Percentiles rank a stretch among this genome's conserved stretches.
Evolutionary conservation across 352 stramenopile genomes (phyloP).

Genomic region (Phytopythium oedochilum): DNA sequence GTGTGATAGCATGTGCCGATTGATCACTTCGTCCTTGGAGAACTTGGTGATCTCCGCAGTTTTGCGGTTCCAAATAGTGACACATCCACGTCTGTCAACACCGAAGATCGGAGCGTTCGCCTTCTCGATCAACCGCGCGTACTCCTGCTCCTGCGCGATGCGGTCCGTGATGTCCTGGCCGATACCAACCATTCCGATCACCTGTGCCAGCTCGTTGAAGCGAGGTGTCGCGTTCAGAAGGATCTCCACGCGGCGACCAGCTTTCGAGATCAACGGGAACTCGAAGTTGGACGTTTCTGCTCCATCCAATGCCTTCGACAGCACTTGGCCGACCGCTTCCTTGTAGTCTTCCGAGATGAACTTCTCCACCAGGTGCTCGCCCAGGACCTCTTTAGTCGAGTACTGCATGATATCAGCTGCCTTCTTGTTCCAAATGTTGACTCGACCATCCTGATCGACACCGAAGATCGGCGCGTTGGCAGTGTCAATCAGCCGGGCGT

Average conservation of each 20-base stretch:
- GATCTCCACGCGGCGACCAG: slow-evolving; percentile 72
- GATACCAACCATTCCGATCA: slow-evolving; percentile 89
- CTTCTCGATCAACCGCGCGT: slow-evolving; percentile 47
- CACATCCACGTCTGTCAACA: slow-evolving; percentile 33
- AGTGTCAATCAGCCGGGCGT: slow-evolving; percentile 83
- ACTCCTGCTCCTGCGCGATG: slow-evolving; percentile 68
- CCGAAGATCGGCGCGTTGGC: slow-evolving; percentile 90
- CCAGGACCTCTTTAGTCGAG: slow-evolving; percentile 84
- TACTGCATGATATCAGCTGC: slow-evolving; percentile 90
- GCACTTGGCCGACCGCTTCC: slow-evolving; percentile 46
- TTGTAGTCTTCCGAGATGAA: slow-evolving; percentile 86
- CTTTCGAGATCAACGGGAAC: slow-evolving; percentile 83
- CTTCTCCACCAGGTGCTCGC: slow-evolving; percentile 83
- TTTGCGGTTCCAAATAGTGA: slow-evolving; percentile 61
- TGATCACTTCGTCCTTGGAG: slow-evolving; percentile 36
- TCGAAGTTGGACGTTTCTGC: slow-evolving; percentile 82
- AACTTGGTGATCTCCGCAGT: slow-evolving; percentile 46
- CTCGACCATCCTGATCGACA: slow-evolving; percentile 68
- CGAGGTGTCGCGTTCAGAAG: slow-evolving; percentile 82
- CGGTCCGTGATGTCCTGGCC: slow-evolving; percentile 81
- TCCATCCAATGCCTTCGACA: slow-evolving; percentile 56
- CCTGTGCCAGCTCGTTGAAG: slow-evolving; percentile 69
- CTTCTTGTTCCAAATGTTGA: slow-evolving; percentile 93
- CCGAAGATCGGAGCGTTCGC: slow-evolving; percentile 68
- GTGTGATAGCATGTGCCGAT: slow-evolving; percentile 42